Base-by-base conservation (phyloP, 441 rosid species). In the Euphorbia corollata region DNA sequence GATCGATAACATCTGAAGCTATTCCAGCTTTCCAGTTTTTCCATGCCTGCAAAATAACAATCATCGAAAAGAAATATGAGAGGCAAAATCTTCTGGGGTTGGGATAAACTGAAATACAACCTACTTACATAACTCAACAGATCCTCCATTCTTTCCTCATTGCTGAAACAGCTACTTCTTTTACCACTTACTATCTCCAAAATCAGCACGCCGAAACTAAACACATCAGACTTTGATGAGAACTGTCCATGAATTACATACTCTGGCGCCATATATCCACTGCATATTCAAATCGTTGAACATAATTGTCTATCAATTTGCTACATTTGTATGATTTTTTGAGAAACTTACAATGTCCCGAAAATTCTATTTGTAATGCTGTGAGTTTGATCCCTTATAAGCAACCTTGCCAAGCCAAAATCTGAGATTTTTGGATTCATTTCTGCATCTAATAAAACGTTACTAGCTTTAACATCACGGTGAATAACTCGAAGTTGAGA, bases 401-500 rank as follows among this genome's bases (percentile, higher is more conserved):
- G 76, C 27, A 70, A 39, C 41, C 77, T 79, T 19, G 81, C 81
- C 80, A 71, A 67, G n/a, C 81, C 81, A 56, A 78, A 81, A 43
- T 81, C 81, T 10, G 77, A 69, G n/a, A 77, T 74, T 69, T 72
- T 77, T 0, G 79, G 74, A 53, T 70, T 72, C 79, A 76, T 67
- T 9, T 72, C 72, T 3, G 8, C 60, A 24, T 75, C 81, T 16
- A 79, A 55, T 23, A 77, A 61, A 34, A 77, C 73, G 22, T 82
- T 79, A 30, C 75, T 86, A 9, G 86, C 86, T 78, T 87, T 90
- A 5, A 86, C 75, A 64, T 90, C 90, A 53, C 90, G 78, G 53
- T 90, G 94, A 41, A 87, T 82, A 18, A 87, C 85, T 62, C 83
- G 75, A 30, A 80, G 81, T 66, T 83, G 75, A 0, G 94, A 86